A percentile compares a stretch with the other conserved stretches of the same genome.
Evolutionary conservation across 805 yeast species (phyloP).

Genomic region (Schwanniomyces pseudopolymorphus): DNA sequence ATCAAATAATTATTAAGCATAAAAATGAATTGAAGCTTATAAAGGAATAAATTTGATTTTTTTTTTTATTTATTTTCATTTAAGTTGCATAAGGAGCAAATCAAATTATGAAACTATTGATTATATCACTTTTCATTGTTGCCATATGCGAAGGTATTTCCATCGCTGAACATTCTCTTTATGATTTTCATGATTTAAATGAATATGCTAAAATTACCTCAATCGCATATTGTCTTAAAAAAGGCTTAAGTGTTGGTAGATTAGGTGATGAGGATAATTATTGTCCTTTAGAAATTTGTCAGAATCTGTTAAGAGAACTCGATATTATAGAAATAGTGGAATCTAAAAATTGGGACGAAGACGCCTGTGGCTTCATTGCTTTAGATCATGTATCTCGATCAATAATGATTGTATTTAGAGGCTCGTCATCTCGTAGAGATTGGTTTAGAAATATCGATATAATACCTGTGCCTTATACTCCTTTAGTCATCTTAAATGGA

Average conservation of each 20-base stretch:
- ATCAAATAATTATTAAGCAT: neutral
- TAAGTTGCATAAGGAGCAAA: too few relatives aligned
- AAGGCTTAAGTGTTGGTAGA: slow-evolving; percentile 25
- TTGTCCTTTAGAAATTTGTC: slow-evolving; percentile 28
- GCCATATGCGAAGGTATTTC: neutral
- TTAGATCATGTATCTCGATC: slow-evolving; percentile 44
- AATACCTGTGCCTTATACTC: slow-evolving; percentile 46
- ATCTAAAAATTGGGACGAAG: slow-evolving; percentile 42
- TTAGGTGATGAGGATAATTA: slow-evolving; percentile 18
- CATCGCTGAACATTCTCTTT: neutral
- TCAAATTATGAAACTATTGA: neutral
- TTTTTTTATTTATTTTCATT: neutral
- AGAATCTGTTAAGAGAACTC: slow-evolving; percentile 20
- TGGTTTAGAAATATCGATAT: slow-evolving; percentile 60
- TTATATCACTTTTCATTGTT: neutral
- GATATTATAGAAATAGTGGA: slow-evolving; percentile 39
- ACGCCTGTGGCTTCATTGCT: slow-evolving; percentile 57
- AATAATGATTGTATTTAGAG: slow-evolving; percentile 58
- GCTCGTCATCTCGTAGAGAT: slow-evolving; percentile 60
- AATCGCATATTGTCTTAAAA: slow-evolving; percentile 36
- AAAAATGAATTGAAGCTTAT: neutral
- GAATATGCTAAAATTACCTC: slow-evolving; percentile 36
- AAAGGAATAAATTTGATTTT: too few relatives aligned
- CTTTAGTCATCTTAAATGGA: slow-evolving; percentile 28
- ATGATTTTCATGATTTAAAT: slow-evolving; percentile 21